A percentile compares a stretch with the other conserved stretches of the same genome.
These are phyloP conservation scores for Aspergillus pseudonomiae DNA, from an alignment of 2,329 filamentous ascomycete genomes.

Conservation along the genomic window DNA sequence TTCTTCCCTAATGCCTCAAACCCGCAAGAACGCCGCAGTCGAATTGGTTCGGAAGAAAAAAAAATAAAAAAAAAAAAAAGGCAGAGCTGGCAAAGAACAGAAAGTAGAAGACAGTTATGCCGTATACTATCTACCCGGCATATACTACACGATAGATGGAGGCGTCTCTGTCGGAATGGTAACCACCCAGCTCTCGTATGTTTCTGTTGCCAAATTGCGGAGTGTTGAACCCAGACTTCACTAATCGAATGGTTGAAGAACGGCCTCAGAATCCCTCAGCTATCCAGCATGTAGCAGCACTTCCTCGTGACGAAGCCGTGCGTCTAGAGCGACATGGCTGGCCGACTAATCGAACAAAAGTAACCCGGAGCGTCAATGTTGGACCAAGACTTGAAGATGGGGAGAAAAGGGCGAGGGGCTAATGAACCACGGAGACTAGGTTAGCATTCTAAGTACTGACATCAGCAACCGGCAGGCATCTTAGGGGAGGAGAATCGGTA, in stretches of 20 bases:
- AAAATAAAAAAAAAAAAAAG: background rate
- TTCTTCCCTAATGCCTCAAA: conserved; percentile 9
- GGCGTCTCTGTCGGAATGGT: conserved; percentile 14
- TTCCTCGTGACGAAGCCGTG: conserved; percentile 20
- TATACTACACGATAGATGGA: conserved; percentile 23
- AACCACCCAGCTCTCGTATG: conserved; percentile 11
- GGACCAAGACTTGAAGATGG: conserved; percentile 10
- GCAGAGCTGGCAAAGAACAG: background rate
- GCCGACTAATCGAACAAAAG: conserved; percentile 10
- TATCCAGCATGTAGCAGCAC: conserved; percentile 25
- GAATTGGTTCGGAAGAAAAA: background rate
- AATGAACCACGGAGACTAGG: conserved; percentile 5
- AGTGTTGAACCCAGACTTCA: conserved; percentile 16
- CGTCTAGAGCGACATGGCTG: conserved; percentile 36
- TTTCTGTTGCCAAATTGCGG: conserved; percentile 12
- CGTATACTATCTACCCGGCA: conserved; percentile 22
- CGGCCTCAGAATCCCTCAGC: conserved; percentile 24
- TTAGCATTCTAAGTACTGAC: conserved; percentile 8
- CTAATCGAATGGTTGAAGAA: conserved; percentile 12
- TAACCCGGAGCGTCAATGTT: conserved; percentile 15
- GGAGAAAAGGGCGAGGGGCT: conserved; percentile 19
- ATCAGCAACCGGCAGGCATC: conserved; percentile 15
- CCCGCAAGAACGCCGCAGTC: conserved; percentile 3
- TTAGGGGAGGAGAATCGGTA: conserved; percentile 18
- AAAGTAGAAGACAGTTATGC: conserved; percentile 6